A percentile compares a stretch with the other conserved stretches of the same genome.
phyloP scores from a whole-genome alignment of 768 basidiomycete species.

The Suillus ampliporus region DNA sequence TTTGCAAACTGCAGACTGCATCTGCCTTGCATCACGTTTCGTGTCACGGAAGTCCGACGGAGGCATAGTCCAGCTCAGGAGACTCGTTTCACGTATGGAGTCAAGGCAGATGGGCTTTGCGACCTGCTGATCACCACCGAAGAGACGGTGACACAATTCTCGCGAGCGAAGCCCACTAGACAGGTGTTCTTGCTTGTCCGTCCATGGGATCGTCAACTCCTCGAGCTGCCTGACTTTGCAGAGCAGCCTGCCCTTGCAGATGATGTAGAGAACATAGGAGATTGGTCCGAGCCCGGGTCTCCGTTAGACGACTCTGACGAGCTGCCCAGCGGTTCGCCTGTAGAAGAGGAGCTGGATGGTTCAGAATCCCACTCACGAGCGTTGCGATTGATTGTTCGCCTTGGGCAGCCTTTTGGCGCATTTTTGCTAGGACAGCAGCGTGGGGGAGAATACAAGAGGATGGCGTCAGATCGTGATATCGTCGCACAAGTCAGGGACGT shows the following conservation, averaged over 20 bases:
- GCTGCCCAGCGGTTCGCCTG: background rate
- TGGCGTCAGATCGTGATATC: slow-evolving; percentile 7
- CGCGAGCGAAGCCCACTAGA: background rate
- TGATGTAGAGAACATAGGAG: background rate
- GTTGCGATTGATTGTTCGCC: slow-evolving; percentile 12
- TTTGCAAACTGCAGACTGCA: slow-evolving; percentile 12
- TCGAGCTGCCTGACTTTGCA: slow-evolving; percentile 1
- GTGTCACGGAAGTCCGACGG: slow-evolving; percentile 1
- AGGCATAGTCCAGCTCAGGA: background rate
- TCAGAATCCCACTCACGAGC: background rate
- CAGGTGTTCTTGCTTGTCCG: slow-evolving; percentile 12
- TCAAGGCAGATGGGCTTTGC: background rate
- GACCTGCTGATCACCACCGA: background rate
- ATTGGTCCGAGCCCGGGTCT: background rate
- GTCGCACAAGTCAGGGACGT: slow-evolving; percentile 30
- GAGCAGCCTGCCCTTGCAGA: background rate
- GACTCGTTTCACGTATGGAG: background rate
- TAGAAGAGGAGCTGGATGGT: background rate
- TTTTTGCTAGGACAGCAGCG: slow-evolving; percentile 29
- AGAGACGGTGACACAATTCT: background rate
- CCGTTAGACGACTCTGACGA: too few relatives aligned
- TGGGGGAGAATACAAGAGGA: slow-evolving; percentile 30
- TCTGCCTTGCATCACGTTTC: slow-evolving; percentile 15
- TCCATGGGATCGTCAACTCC: slow-evolving; percentile 19
- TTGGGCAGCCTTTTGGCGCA: slow-evolving; percentile 9